Conservation (phyloP, 306 rosid species). For the Vigna radiata region DNA sequence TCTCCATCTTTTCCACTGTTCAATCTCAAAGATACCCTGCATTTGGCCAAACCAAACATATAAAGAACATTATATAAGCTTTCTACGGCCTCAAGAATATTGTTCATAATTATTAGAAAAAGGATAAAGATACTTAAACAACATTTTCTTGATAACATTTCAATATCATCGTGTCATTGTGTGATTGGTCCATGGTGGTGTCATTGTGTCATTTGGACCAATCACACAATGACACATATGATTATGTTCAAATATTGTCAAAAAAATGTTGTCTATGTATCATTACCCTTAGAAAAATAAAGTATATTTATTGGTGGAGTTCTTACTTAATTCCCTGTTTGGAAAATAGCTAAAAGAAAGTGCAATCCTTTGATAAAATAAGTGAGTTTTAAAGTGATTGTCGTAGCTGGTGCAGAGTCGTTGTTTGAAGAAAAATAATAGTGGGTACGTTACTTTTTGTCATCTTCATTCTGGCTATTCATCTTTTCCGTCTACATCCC, state of each 20-base stretch:
- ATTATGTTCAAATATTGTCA: too few species aligned
- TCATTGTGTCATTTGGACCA: too few species aligned
- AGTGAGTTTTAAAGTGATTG: conserved; percentile 37
- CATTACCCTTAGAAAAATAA: too few species aligned
- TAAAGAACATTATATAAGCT: too few species aligned
- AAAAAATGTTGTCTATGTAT: too few species aligned
- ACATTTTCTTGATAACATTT: too few species aligned
- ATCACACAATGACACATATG: too few species aligned
- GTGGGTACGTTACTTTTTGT: conserved; percentile 47
- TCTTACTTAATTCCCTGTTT: neutral
- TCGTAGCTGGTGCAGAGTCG: conserved; percentile 51
- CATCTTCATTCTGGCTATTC: conserved; percentile 42
- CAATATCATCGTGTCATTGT: too few species aligned
- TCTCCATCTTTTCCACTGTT: conserved; percentile 29
- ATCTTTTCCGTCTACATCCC: conserved; percentile 26
- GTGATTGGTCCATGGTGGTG: too few species aligned
- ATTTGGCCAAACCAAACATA: neutral
- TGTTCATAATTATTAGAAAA: neutral
- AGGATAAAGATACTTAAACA: too few species aligned
- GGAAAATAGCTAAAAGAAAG: neutral
- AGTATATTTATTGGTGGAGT: neutral
- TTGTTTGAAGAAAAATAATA: conserved; percentile 45
- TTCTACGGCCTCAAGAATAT: too few species aligned
- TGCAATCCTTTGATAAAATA: conserved; percentile 11
- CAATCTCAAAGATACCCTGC: conserved; percentile 28